phyloP scores from a whole-genome alignment of 805 yeast genomes.

The Candida andamanensis region DNA sequence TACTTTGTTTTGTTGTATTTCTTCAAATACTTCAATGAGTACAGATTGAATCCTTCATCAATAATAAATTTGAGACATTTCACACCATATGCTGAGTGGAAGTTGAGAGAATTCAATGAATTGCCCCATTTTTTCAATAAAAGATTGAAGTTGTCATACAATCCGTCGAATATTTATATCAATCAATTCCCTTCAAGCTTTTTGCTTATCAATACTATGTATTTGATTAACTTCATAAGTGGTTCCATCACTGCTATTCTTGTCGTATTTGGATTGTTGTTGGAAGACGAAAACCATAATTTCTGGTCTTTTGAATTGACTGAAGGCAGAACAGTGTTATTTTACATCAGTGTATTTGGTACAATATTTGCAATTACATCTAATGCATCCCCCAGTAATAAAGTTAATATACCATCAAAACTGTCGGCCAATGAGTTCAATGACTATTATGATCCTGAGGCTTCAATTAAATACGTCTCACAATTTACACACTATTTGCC shows the following conservation, averaged over 20 bases:
- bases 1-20: constrained; percentile 82
- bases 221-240: constrained; percentile 52
- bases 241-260: constrained; percentile 90
- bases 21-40: constrained; percentile 88
- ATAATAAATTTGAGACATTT: constrained; percentile 70
- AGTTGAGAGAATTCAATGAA: constrained; percentile 89
- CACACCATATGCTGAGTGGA: constrained; percentile 95
- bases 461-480: constrained; percentile 71
- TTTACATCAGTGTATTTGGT: constrained; percentile 85
- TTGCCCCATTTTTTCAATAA: constrained; percentile 81
- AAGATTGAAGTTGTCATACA: constrained; percentile 70
- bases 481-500: constrained; percentile 91
- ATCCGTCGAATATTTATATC: constrained; percentile 76
- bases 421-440: constrained; percentile 9
- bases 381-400: constrained; percentile 15
- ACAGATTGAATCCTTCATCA: constrained; percentile 79
- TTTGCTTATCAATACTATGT: constrained; percentile 31
- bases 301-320: constrained; percentile 87
- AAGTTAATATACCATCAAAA: constrained; percentile 7
- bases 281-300: constrained; percentile 77
- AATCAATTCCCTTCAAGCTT: constrained; percentile 87
- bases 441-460: constrained; percentile 86
- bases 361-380: constrained; percentile 82
- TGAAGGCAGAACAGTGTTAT: constrained; percentile 72
- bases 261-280: constrained; percentile 53